A percentile compares a stretch with the other conserved stretches of the same genome.
These are phyloP conservation scores for Metschnikowia picachoensis DNA, from an alignment of 805 yeast species.

Conservation along the genomic window DNA sequence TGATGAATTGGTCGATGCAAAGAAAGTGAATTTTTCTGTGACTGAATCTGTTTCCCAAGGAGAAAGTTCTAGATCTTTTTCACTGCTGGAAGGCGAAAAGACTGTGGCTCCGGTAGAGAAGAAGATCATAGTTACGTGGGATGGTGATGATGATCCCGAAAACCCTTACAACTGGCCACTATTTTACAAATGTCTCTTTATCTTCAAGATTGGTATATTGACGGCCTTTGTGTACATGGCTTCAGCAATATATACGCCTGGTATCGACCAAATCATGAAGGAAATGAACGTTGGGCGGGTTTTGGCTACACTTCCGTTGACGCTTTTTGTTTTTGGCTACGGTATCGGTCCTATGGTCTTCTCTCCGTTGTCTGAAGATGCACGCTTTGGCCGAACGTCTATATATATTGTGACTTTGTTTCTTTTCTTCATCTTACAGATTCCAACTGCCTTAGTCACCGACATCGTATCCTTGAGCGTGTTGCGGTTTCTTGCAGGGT, in stretches of 20 bases:
- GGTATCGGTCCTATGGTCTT: constrained; percentile 58
- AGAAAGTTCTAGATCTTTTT: background rate
- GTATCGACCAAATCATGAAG: constrained; percentile 39
- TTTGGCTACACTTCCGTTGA: constrained; percentile 48
- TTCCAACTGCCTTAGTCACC: constrained; percentile 50
- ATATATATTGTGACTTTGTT: constrained; percentile 46
- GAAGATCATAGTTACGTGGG: constrained; percentile 26
- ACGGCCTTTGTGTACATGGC: constrained; percentile 54
- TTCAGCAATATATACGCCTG: constrained; percentile 54
- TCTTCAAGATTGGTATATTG: constrained; percentile 40
- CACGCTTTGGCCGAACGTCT: constrained; percentile 49
- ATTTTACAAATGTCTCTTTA: constrained; percentile 34
- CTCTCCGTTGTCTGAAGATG: constrained; percentile 57
- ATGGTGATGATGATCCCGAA: constrained; percentile 48
- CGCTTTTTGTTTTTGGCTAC: constrained; percentile 56
- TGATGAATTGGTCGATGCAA: constrained; percentile 5
- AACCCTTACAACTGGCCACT: constrained; percentile 56
- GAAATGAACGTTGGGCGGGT: constrained; percentile 44
- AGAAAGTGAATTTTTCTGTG: background rate
- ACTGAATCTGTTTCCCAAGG: background rate
- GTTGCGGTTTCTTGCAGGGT: constrained; percentile 50
- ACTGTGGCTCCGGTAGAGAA: background rate
- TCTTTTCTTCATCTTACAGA: constrained; percentile 48
- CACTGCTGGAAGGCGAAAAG: background rate
- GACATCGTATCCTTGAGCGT: constrained; percentile 50